phyloP scores from a whole-genome alignment of 2,329 filamentous ascomycete species.

The Verticillium dahliae region DNA sequence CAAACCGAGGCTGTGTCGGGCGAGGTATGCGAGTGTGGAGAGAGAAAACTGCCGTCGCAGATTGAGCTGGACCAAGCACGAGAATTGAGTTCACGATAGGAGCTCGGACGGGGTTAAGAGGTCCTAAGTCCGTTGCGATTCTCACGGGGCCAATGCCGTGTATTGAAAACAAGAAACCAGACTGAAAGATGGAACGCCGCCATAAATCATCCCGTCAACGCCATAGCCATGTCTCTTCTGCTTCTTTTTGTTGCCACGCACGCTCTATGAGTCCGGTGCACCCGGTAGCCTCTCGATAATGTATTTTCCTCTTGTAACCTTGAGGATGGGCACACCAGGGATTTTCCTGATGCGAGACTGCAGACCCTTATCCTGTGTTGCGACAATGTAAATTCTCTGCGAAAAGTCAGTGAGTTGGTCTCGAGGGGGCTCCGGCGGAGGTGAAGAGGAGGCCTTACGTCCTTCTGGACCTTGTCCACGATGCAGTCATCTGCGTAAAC shows the following conservation, averaged over 20 bases:
- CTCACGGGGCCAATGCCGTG: not conserved
- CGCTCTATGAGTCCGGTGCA: conserved; percentile 53
- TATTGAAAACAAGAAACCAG: not conserved
- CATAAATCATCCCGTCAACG: not conserved
- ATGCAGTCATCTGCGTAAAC: conserved; percentile 81
- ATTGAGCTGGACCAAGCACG: not conserved
- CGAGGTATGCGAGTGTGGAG: not conserved
- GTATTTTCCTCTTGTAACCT: conserved; percentile 83
- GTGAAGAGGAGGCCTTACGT: not conserved
- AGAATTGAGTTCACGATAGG: not conserved
- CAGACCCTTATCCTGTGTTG: conserved; percentile 70
- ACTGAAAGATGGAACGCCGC: not conserved
- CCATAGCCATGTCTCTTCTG: not conserved
- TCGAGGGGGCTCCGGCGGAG: not conserved
- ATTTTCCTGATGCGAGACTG: conserved; percentile 75
- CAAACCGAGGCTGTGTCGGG: not conserved
- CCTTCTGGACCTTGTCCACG: conserved; percentile 64
- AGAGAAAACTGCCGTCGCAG: not conserved
- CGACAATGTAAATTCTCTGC: conserved; percentile 67
- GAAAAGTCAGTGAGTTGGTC: not conserved
- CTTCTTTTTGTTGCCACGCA: not conserved
- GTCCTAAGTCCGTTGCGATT: not conserved
- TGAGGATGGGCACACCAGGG: conserved; percentile 48
- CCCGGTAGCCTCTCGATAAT: conserved; percentile 87
- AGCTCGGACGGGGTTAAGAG: not conserved